Percentiles rank a stretch among this genome's conserved stretches.
phyloP scores from a whole-genome alignment of 768 basidiomycete species.

The Hericium coralloides region DNA sequence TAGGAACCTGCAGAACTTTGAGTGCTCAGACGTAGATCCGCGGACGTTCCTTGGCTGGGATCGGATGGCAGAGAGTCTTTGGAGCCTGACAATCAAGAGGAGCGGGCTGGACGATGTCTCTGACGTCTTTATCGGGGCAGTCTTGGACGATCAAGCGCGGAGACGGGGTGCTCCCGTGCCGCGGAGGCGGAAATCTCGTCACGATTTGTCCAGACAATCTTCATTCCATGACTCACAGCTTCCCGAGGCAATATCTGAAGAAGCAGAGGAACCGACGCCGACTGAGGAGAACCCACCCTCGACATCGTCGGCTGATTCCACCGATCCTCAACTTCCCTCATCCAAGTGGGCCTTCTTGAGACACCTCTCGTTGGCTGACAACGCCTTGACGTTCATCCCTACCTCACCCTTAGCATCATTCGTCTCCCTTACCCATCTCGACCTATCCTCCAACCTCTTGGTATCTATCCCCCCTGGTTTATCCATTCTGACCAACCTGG shows the following conservation, averaged over 20 bases:
- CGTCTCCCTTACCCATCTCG: conserved; percentile 70
- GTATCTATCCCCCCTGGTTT: conserved; percentile 80
- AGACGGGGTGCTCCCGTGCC: conserved; percentile 45
- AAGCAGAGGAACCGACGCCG: conserved; percentile 24
- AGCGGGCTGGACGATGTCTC: conserved; percentile 78
- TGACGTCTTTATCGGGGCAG: conserved; percentile 68
- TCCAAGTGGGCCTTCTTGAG: conserved; percentile 71
- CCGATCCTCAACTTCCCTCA: conserved; percentile 37
- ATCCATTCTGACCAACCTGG: conserved; percentile 63
- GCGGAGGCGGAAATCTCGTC: conserved; percentile 33
- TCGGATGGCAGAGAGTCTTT: conserved; percentile 55
- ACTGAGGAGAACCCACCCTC: conserved; percentile 14
- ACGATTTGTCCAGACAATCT: conserved; percentile 28
- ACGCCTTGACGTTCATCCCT: conserved; percentile 76
- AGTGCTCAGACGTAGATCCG: conserved; percentile 77
- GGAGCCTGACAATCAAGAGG: conserved; percentile 65
- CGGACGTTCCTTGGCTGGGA: conserved; percentile 81
- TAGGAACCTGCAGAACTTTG: conserved; percentile 73
- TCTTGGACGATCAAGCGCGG: conserved; percentile 65
- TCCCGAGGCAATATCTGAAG: conserved; percentile 52
- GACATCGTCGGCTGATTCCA: conserved; percentile 12
- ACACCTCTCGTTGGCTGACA: conserved; percentile 71
- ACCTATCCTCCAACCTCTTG: conserved; percentile 86
- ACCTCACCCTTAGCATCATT: conserved; percentile 55
- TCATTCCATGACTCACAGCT: conserved; percentile 43